Percentiles rank a stretch among this genome's conserved stretches.
Evolutionary conservation across 2,329 filamentous ascomycete genomes (phyloP).

Genomic region (Colletotrichum sp.): DNA sequence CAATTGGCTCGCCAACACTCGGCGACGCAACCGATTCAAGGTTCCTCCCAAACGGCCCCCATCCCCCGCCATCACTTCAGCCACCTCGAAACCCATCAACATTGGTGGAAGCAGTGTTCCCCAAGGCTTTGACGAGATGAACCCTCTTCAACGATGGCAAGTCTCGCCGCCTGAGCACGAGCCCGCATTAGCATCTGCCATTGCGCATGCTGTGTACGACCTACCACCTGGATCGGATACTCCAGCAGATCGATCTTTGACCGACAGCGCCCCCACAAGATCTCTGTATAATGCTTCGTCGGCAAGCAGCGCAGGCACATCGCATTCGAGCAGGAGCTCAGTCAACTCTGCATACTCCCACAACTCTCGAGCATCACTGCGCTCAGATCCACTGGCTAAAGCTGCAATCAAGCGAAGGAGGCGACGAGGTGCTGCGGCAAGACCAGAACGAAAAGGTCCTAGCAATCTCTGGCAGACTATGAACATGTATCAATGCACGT

Average conservation of each 20-base stretch:
- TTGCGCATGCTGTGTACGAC: slow-evolving; percentile 21
- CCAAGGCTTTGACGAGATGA: background rate
- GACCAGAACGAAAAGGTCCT: background rate
- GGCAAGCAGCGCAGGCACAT: slow-evolving; percentile 23
- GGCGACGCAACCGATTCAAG: slow-evolving; percentile 1
- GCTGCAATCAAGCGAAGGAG: background rate
- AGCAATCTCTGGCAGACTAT: background rate
- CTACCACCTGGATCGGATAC: background rate
- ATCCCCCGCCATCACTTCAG: slow-evolving; percentile 1
- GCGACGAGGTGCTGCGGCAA: background rate
- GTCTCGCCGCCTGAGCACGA: slow-evolving; percentile 28
- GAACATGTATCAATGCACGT: slow-evolving; percentile 45
- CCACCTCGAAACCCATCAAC: background rate
- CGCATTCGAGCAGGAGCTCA: slow-evolving; percentile 20
- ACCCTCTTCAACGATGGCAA: slow-evolving; percentile 20
- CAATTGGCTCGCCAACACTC: slow-evolving; percentile 19
- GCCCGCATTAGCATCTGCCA: slow-evolving; percentile 23
- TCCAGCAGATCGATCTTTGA: background rate
- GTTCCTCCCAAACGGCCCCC: slow-evolving; percentile 10
- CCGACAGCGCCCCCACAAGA: background rate
- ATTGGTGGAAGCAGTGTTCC: background rate
- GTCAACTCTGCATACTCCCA: slow-evolving; percentile 16
- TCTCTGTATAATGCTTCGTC: slow-evolving; percentile 19
- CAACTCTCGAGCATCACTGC: background rate
- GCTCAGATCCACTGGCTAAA: background rate